Conservation (phyloP, 768 basidiomycete species). For the Gloeophyllum trabeum region DNA sequence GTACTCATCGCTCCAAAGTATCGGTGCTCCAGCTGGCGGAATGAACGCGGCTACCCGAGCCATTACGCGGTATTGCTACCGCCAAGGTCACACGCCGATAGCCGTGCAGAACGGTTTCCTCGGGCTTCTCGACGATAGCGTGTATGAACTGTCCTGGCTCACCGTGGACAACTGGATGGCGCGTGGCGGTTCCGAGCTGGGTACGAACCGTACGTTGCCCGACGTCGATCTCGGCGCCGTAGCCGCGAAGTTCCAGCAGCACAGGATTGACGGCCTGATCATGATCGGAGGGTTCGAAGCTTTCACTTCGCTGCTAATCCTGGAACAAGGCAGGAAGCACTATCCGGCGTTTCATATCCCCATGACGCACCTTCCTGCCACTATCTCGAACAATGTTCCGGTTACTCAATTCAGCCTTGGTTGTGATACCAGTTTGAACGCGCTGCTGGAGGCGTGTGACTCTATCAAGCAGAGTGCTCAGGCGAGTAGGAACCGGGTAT, state of each 20-base stretch:
- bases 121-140: slow-evolving; percentile 83
- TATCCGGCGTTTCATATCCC: slow-evolving; percentile 95
- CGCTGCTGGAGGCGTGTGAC: slow-evolving; percentile 94
- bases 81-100: slow-evolving; percentile 87
- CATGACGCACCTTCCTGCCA: slow-evolving; percentile 92
- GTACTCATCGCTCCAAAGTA: slow-evolving; percentile 30
- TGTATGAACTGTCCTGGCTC: slow-evolving; percentile 87
- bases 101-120: slow-evolving; percentile 94
- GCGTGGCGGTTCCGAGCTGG: slow-evolving; percentile 94
- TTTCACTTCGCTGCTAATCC: slow-evolving; percentile 64
- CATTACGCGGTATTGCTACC: slow-evolving; percentile 85
- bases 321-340: slow-evolving; percentile 70
- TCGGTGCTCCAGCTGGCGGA: slow-evolving; percentile 95
- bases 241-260: slow-evolving; percentile 86
- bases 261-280: slow-evolving; percentile 66
- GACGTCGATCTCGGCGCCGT: slow-evolving; percentile 79
- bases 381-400: slow-evolving; percentile 97
- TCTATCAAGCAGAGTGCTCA: slow-evolving; percentile 98
- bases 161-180: slow-evolving; percentile 95
- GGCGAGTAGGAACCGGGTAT: slow-evolving; percentile 91
- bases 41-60: slow-evolving; percentile 98
- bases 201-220: slow-evolving; percentile 88
- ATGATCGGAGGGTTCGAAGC: slow-evolving; percentile 97
- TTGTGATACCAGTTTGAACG: slow-evolving; percentile 95
- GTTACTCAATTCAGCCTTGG: slow-evolving; percentile 94